phyloP scores from a whole-genome alignment of 768 basidiomycete species.

The Boletales sp. region DNA sequence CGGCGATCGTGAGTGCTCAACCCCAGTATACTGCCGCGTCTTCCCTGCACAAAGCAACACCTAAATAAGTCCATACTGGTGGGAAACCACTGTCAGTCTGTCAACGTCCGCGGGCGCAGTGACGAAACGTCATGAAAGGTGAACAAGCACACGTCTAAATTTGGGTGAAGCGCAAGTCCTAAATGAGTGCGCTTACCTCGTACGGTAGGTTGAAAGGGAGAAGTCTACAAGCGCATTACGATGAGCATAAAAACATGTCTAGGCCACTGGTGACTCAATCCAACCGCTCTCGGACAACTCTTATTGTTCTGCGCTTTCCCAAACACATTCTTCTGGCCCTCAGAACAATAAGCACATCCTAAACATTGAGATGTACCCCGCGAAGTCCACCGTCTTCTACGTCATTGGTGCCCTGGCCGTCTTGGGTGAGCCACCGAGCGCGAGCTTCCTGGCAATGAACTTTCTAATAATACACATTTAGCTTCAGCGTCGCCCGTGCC shows the following conservation, averaged over 20 bases:
- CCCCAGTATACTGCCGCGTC: too few relatives aligned
- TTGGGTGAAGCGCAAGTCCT: conserved; percentile 22
- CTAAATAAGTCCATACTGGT: conserved; percentile 9
- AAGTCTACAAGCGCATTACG: not conserved
- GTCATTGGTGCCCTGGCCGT: conserved; percentile 26
- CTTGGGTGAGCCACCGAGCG: conserved; percentile 16
- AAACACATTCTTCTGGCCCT: not conserved
- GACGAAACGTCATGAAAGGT: not conserved
- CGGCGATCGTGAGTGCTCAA: too few relatives aligned
- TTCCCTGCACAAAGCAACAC: conserved; percentile 18
- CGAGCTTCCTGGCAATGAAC: not conserved
- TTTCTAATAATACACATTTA: conserved; percentile 7
- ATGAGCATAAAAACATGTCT: conserved; percentile 24
- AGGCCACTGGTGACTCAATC: conserved; percentile 10
- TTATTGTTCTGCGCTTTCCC: conserved; percentile 29
- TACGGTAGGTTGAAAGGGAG: conserved; percentile 27
- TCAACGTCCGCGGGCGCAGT: not conserved
- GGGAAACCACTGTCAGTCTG: conserved; percentile 1
- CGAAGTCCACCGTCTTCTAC: conserved; percentile 26
- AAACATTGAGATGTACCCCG: conserved; percentile 25
- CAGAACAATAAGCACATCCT: conserved; percentile 28
- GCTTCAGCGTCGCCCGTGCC: conserved; percentile 29
- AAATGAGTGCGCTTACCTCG: conserved; percentile 20
- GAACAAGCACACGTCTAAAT: conserved; percentile 29
- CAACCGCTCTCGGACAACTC: conserved; percentile 16